These are phyloP conservation scores for Neoscytalidium dimidiatum DNA, from an alignment of 2,329 filamentous ascomycete species.

Conservation along the genomic window DNA sequence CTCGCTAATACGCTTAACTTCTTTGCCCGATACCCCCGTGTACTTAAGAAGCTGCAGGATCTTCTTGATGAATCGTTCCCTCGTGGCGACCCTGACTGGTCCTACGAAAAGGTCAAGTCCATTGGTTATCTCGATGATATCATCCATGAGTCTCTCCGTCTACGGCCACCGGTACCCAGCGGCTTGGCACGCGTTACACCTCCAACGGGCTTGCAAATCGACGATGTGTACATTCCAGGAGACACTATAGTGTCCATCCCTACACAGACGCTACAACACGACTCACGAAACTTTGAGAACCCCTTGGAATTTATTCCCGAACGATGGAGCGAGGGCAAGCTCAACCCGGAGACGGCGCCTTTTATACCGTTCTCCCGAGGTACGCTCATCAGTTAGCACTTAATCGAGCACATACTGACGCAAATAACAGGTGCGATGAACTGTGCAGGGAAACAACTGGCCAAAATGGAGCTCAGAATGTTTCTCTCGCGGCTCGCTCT, in stretches of 20 bases:
- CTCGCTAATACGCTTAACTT: slow-evolving; percentile 14
- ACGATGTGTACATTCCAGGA: slow-evolving; percentile 36
- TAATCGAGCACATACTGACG: neutral
- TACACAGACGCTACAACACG: slow-evolving; percentile 20
- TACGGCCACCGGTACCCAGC: slow-evolving; percentile 43
- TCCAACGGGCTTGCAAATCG: slow-evolving; percentile 38
- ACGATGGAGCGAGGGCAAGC: neutral
- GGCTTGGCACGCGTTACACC: slow-evolving; percentile 41
- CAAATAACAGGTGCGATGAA: neutral
- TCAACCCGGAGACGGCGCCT: neutral
- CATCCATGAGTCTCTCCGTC: slow-evolving; percentile 46
- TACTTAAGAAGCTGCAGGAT: slow-evolving; percentile 15
- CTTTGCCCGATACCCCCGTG: slow-evolving; percentile 23
- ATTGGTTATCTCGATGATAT: slow-evolving; percentile 39
- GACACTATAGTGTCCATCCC: slow-evolving; percentile 27
- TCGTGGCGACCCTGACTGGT: slow-evolving; percentile 27
- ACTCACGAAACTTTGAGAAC: slow-evolving; percentile 2
- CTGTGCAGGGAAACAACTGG: slow-evolving; percentile 26
- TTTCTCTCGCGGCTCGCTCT: slow-evolving; percentile 25
- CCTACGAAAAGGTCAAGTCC: slow-evolving; percentile 30
- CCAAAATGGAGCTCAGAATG: slow-evolving; percentile 24
- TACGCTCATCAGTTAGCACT: neutral
- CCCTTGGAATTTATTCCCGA: neutral
- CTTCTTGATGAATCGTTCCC: slow-evolving; percentile 30
- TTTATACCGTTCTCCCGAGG: slow-evolving; percentile 5